phyloP scores from a whole-genome alignment of 1,284 basidiomycete species.

The Athelia psychrophila region DNA sequence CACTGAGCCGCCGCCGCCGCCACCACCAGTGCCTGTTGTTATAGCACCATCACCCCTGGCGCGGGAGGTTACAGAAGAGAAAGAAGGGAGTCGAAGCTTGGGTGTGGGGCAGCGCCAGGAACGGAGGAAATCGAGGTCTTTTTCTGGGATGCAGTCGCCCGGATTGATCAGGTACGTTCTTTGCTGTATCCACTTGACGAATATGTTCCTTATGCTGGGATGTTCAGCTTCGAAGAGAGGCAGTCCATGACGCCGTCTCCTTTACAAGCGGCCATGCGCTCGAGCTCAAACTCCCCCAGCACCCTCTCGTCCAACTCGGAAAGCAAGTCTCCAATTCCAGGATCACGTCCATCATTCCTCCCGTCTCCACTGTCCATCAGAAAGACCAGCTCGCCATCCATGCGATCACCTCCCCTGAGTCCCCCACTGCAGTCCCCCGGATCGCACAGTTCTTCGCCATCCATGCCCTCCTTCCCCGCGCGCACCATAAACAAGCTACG shows the following conservation, averaged over 20 bases:
- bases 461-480: background rate
- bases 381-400: slow-evolving; percentile 25
- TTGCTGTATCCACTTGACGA: background rate
- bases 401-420: slow-evolving; percentile 16
- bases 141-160: slow-evolving; percentile 59
- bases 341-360: slow-evolving; percentile 20
- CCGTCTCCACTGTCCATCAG: slow-evolving; percentile 51
- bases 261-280: background rate
- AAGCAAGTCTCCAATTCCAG: background rate
- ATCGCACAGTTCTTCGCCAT: slow-evolving; percentile 2
- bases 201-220: background rate
- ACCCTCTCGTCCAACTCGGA: too few species aligned
- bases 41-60: too few species aligned
- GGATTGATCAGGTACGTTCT: slow-evolving; percentile 35
- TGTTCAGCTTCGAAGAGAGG: slow-evolving; percentile 23
- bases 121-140: slow-evolving; percentile 51
- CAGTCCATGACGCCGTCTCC: slow-evolving; percentile 2
- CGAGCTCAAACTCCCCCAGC: too few species aligned
- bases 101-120: too few species aligned
- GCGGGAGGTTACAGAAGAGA: too few species aligned
- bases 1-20: slow-evolving; percentile 48
- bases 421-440: slow-evolving; percentile 22
- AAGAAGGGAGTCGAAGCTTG: too few species aligned
- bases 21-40: slow-evolving; percentile 13
- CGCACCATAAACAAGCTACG: slow-evolving; percentile 10